Percentiles rank a stretch among this genome's conserved stretches.
Evolutionary conservation across 805 yeast genomes (phyloP).

Genomic region (Starmerella potacharoeniae): DNA sequence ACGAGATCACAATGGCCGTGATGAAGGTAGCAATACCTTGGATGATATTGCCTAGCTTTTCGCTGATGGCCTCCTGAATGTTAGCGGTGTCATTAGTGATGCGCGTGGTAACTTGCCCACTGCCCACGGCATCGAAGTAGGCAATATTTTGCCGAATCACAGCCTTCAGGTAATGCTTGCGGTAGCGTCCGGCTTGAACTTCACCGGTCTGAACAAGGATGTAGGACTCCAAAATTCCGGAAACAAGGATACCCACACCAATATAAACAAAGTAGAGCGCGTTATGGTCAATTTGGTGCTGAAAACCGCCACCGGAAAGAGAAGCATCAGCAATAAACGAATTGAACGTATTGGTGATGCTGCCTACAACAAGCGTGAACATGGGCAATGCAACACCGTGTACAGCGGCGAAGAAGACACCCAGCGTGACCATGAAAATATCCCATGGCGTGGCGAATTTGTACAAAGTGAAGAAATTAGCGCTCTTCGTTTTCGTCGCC

Average conservation of each 20-base stretch:
- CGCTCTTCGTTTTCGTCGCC: slow-evolving; percentile 16
- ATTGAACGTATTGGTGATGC: slow-evolving; percentile 31
- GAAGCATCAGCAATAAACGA: slow-evolving; percentile 24
- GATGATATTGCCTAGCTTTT: slow-evolving; percentile 32
- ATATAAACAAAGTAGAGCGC: slow-evolving; percentile 33
- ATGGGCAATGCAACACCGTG: slow-evolving; percentile 34
- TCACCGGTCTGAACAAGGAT: slow-evolving; percentile 34
- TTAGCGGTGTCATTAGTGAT: slow-evolving; percentile 34
- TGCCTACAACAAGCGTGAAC: slow-evolving; percentile 34
- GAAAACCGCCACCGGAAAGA: slow-evolving; percentile 26
- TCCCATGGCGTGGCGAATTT: slow-evolving; percentile 30
- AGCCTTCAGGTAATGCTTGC: slow-evolving; percentile 30
- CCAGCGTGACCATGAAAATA: slow-evolving; percentile 24
- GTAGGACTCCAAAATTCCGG: slow-evolving; percentile 28
- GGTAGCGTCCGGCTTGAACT: slow-evolving; percentile 32
- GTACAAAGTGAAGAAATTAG: slow-evolving; percentile 27
- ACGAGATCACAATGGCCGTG: slow-evolving; percentile 31
- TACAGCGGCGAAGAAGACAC: slow-evolving; percentile 27
- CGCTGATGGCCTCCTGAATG: slow-evolving; percentile 35
- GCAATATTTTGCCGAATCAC: slow-evolving; percentile 34
- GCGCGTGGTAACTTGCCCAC: slow-evolving; percentile 36
- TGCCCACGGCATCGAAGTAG: slow-evolving; percentile 33
- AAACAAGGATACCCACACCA: slow-evolving; percentile 30
- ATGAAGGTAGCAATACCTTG: slow-evolving; percentile 33
- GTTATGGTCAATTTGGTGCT: slow-evolving; percentile 28